Conservation (phyloP, 1,139 yeast species). For the Protomyces arabidopsidicola region DNA sequence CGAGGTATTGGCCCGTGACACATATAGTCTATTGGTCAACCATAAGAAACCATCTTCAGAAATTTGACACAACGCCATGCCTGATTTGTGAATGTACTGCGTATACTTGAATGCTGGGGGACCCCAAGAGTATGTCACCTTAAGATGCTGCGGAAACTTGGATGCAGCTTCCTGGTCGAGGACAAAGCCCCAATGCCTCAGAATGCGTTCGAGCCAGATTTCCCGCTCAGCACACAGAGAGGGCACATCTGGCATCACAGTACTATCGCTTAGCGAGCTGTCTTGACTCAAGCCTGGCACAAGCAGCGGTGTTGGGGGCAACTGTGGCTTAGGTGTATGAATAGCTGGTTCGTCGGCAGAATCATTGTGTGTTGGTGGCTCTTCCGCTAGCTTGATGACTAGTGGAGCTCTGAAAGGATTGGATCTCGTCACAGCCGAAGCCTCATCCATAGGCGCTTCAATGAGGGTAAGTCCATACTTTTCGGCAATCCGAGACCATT, state of each 20-base stretch:
- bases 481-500: slow-evolving; percentile 78
- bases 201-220: slow-evolving; percentile 58
- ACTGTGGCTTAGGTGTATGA: background rate
- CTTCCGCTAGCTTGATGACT: slow-evolving; percentile 56
- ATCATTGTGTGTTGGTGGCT: slow-evolving; percentile 52
- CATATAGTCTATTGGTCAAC: slow-evolving; percentile 29
- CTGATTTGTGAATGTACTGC: slow-evolving; percentile 85
- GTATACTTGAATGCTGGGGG: slow-evolving; percentile 73
- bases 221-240: slow-evolving; percentile 3
- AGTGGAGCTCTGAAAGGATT: slow-evolving; percentile 89
- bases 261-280: background rate
- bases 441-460: slow-evolving; percentile 90
- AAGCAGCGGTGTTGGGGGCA: slow-evolving; percentile 2
- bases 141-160: slow-evolving; percentile 41
- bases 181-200: slow-evolving; percentile 67
- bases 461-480: slow-evolving; percentile 79
- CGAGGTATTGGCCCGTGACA: slow-evolving; percentile 14
- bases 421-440: slow-evolving; percentile 64
- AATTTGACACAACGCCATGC: slow-evolving; percentile 83
- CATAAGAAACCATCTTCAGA: slow-evolving; percentile 48
- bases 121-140: slow-evolving; percentile 85
- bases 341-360: background rate
- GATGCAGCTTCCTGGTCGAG: slow-evolving; percentile 68
- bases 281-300: background rate
- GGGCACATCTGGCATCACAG: background rate